Base-by-base conservation (phyloP, 345 rosid species). In the Gossypioides kirkii region DNA sequence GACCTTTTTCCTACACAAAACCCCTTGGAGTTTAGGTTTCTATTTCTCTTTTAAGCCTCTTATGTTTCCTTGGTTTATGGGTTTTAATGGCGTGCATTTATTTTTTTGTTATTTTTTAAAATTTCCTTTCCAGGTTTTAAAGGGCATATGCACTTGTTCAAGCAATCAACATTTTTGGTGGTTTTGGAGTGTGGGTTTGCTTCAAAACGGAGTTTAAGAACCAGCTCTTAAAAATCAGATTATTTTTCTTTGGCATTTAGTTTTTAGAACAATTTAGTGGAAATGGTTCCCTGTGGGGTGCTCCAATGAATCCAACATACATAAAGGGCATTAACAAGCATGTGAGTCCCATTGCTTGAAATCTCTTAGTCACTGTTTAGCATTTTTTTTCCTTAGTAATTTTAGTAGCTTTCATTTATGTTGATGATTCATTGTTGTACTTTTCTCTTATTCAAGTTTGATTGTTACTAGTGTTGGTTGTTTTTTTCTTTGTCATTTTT, bases 301-400 rank as follows among this genome's bases (percentile, higher is more conserved):
- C 80, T 83, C 89, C 70, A 88, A 84, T 73, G 98, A 85, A 82
- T 79, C 74, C 76, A 79, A 79, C 75, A 73, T 72, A 79, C 75
- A 73, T 72, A 77, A 80, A 78, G 83, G 86, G 80, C 74, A 87
- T 93, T 82, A 91, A 95, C 77, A 32, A 32, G 86, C 86, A 17
- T 86, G 94, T 96, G 98, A 98, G 98, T 96, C 61, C 91, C 96
- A 17, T 32, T 32, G 7, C 5, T 32, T 32, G 38, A 32, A 32
- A 32, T 32, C 38, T 5, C 38, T 32, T 32, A 7, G 38, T 32
- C 38, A 32, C 38, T 32, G 38, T 32, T 32, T 32, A 32, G 38
- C 38, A 32, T 32, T 32, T 32, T 32, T 32, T 32, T 32, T 6
- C 38, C 88, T 94, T 28, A 82, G 99, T 76, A 96, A 96, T 77